Base-by-base conservation (phyloP, 805 yeast species). In the Maudiozyma barnettii region DNA sequence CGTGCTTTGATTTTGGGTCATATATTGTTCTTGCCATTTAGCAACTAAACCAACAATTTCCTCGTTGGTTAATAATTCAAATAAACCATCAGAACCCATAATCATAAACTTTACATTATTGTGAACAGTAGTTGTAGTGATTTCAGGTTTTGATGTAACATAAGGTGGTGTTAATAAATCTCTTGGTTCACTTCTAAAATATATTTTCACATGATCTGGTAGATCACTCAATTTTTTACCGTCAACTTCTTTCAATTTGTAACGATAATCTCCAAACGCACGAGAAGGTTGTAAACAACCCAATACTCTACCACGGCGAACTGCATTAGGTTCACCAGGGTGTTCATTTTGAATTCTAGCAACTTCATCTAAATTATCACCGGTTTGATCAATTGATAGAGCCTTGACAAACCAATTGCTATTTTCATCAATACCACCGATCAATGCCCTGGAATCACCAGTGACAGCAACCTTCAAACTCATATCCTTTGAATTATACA, bases 231-330 rank as follows among this genome's bases (percentile, higher is more conserved):
- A 55, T 0, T 68, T 51, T 45, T 67, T 51, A 56, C 82, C 61
- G 45, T 64, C 66, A n/a, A 70, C 50, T 35, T 73, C 71, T 30
- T 89, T 78, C 73, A 95, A 76, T 62, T 93, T 93, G 63, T 88
- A 93, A 51, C 96, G 77, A 49, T 96, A 95, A 65, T 93, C 99
- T 43, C 99, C 99, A 71, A 93, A 93, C 1, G 98, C 95, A 58
- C 99, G 75, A 0, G 96, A 79, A 13, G 99, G 99, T 66, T 93
- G 98, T 52, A 93, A 74, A 10, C 93, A 80, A 0, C 99, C 99
- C 54, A 93, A 73, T 10, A 93, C 85, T 58, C 99, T 78, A 4
- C 98, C 99, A 51, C 86, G 79, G 53, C 84, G 74, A 33, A 91
- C 76, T 40, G 82, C 95, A 44, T 81, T 79, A 31, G 87, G 84